A percentile compares a stretch with the other conserved stretches of the same genome.
These are phyloP conservation scores for Cyathus striatus DNA, from an alignment of 768 basidiomycete species.

Conservation along the genomic window DNA sequence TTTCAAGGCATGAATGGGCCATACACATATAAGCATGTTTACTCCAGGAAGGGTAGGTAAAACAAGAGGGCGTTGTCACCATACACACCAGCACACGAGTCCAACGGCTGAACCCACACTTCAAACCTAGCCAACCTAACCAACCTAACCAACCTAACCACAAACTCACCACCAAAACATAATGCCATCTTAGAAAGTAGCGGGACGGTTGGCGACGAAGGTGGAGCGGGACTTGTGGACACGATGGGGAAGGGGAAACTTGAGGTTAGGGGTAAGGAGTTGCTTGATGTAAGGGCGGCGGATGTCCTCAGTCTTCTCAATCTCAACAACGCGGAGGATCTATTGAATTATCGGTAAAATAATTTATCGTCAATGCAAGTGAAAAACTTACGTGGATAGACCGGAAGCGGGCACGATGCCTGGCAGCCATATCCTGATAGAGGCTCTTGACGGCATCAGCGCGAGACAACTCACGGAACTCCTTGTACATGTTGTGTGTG, in stretches of 20 bases:
- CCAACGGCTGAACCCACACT: too few species aligned
- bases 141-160: too few species aligned
- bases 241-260: slow-evolving; percentile 96
- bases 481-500: slow-evolving; percentile 99
- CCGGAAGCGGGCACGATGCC: slow-evolving; percentile 98
- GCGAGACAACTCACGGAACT: slow-evolving; percentile 93
- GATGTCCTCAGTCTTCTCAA: slow-evolving; percentile 86
- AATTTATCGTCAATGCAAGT: not conserved
- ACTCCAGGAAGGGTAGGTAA: too few species aligned
- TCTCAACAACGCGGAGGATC: slow-evolving; percentile 97
- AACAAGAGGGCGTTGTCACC: too few species aligned
- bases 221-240: slow-evolving; percentile 73
- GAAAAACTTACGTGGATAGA: slow-evolving; percentile 82
- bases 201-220: slow-evolving; percentile 75
- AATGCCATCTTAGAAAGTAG: slow-evolving; percentile 69
- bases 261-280: slow-evolving; percentile 83
- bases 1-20: too few species aligned
- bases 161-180: too few species aligned
- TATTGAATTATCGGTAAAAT: slow-evolving; percentile 20
- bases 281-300: slow-evolving; percentile 99
- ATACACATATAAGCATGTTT: too few species aligned
- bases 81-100: too few species aligned
- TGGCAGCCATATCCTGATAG: slow-evolving; percentile 99
- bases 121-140: too few species aligned
- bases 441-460: slow-evolving; percentile 93